These are phyloP conservation scores for Senecio squalidus DNA, from an alignment of 140 eudicot species.

Conservation along the genomic window DNA sequence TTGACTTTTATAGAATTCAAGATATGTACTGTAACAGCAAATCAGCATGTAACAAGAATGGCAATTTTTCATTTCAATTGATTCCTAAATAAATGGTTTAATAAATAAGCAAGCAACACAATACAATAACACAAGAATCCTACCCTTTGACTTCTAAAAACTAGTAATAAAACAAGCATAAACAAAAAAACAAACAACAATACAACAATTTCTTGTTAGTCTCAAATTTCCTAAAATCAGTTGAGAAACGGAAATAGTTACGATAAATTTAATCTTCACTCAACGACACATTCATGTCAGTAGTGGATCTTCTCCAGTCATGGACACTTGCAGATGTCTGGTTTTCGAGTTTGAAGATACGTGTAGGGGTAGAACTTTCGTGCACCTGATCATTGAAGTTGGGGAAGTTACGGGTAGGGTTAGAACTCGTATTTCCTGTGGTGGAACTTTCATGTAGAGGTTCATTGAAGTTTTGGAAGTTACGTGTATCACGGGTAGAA, in stretches of 20 bases:
- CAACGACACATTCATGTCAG: conserved; percentile 72
- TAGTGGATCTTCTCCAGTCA: conserved; percentile 37
- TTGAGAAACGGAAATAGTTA: conserved; percentile 14
- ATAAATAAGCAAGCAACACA: conserved; percentile 4
- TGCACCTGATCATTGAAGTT: too few species aligned
- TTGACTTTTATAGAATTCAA: too few species aligned
- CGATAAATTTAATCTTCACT: conserved; percentile 11
- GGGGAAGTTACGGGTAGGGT: too few species aligned
- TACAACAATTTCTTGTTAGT: conserved; percentile 11
- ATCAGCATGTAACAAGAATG: too few species aligned
- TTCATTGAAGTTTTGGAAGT: conserved; percentile 18
- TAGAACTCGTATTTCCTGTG: background rate
- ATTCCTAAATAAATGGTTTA: conserved; percentile 17
- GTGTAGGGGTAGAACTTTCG: conserved; percentile 18
- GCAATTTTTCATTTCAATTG: background rate
- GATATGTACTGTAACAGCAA: too few species aligned
- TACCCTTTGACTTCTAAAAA: conserved; percentile 21
- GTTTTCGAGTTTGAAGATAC: conserved; percentile 24
- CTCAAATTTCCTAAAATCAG: conserved; percentile 17
- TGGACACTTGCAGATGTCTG: conserved; percentile 28
- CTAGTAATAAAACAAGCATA: background rate
- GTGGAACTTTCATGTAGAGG: conserved; percentile 18
- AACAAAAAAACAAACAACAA: conserved; percentile 12
- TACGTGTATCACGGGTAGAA: too few species aligned
- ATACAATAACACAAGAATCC: background rate